Conservation (phyloP, 257 asterid genomes). For the Ballota nigra region DNA sequence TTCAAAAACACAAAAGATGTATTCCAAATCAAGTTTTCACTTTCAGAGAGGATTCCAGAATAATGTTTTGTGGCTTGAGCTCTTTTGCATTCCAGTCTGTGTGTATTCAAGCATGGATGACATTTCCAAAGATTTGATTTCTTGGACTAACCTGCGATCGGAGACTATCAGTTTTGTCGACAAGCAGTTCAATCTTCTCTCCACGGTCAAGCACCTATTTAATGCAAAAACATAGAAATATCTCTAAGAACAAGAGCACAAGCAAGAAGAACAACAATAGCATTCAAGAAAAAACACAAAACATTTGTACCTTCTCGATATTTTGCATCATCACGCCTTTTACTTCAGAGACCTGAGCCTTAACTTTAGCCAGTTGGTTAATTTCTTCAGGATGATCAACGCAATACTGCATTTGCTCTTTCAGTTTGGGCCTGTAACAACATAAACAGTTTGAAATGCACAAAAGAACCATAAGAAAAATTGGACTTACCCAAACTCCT, state of each 20-base stretch:
- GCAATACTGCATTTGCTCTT: constrained; percentile 56
- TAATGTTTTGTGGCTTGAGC: not conserved
- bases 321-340: constrained; percentile 62
- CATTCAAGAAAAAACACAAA: not conserved
- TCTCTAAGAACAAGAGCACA: not conserved
- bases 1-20: not conserved
- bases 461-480: not conserved
- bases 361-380: constrained; percentile 49
- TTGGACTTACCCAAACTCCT: constrained; percentile 42
- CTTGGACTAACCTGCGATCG: constrained; percentile 40
- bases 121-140: not conserved
- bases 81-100: not conserved
- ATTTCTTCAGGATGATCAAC: constrained; percentile 56
- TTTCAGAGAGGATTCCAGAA: not conserved
- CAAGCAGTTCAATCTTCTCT: constrained; percentile 55
- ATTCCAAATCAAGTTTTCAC: no score
- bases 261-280: not conserved
- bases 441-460: not conserved
- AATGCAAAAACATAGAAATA: not conserved
- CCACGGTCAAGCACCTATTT: constrained; percentile 58
- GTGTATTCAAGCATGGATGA: not conserved
- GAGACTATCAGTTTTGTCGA: constrained; percentile 56
- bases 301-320: constrained; percentile 44
- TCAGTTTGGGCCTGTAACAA: constrained; percentile 41
- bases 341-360: constrained; percentile 57